Evolutionary conservation across 1,284 basidiomycete genomes (phyloP), one percentile per base, ranked within the genome.

Genomic region (Leccinum cinnamomeum): DNA sequence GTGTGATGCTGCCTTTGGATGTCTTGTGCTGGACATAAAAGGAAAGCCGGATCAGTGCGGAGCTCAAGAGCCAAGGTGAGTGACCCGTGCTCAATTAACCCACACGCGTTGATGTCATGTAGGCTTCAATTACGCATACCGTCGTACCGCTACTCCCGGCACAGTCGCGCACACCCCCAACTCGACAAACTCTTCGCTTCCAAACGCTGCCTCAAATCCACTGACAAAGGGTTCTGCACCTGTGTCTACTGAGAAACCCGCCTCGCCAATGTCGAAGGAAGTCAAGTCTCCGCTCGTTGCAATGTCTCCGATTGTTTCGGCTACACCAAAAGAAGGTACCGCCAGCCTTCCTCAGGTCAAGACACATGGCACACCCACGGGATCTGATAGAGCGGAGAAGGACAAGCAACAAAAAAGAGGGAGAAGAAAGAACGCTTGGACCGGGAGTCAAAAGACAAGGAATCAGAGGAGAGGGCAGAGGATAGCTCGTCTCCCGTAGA

Each of bases 41-140:
- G 67, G 95, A 98, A 64, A 95, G 96, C 2, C 83, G 97, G 51
- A 87, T 99, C 51, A 30, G 30, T 30, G 30, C 30, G 30, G 30
- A 30, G 30, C 30, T 30, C 30, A 30, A 30, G 30, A 30, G 30
- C 30, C 30, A 30, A 30, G 30, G 95, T 90, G 62, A 59, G 81
- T 72, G 56, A 14, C 37, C 55, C 53, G 8, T 37, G n/a, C 44
- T 58, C 25, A 16, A 53, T 55, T 61, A 41, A 53, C 37, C 33
- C 28, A 58, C 39, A 54, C 35, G 46, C 6, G 12, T 57, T 65
- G 41, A 76, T 37, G 12, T 39, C 62, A 33, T 44, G 20, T 67
- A 95, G 94, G 95, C 37, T 95, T 98, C 82, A 98, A 98, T 79
- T 99, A 96, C 73, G 92, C 94, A 0, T 96, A 30, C 30, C 30